These are phyloP conservation scores for Mycogone perniciosa DNA, from an alignment of 2,329 filamentous ascomycete species.

Conservation along the genomic window DNA sequence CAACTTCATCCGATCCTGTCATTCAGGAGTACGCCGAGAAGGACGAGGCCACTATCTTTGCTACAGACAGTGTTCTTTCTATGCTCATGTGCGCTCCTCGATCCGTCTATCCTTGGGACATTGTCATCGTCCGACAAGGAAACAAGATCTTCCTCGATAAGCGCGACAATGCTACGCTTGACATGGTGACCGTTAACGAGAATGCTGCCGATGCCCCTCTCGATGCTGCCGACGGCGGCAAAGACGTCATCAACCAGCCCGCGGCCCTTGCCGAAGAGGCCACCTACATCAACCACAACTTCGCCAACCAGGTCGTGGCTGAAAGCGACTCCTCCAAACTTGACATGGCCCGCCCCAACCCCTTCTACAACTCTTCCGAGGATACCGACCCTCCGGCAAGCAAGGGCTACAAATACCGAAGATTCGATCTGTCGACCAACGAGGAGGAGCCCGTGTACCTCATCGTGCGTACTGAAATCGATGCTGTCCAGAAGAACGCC, in stretches of 20 bases:
- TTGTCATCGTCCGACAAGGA: slow-evolving; percentile 86
- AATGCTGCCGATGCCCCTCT: slow-evolving; percentile 93
- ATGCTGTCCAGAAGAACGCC: slow-evolving; percentile 92
- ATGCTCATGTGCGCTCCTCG: slow-evolving; percentile 99
- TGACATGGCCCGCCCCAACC: slow-evolving; percentile 82
- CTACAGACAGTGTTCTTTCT: slow-evolving; percentile 92
- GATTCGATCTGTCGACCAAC: slow-evolving; percentile 91
- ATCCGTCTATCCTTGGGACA: slow-evolving; percentile 97
- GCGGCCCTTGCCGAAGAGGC: slow-evolving; percentile 88
- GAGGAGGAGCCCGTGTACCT: slow-evolving; percentile 92
- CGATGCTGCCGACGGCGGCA: slow-evolving; percentile 84
- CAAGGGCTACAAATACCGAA: slow-evolving; percentile 97
- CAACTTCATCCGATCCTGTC: slow-evolving; percentile 89
- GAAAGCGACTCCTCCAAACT: slow-evolving; percentile 75
- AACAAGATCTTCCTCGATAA: slow-evolving; percentile 99
- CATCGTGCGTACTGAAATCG: slow-evolving; percentile 88
- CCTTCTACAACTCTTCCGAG: slow-evolving; percentile 92
- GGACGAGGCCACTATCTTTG: slow-evolving; percentile 93
- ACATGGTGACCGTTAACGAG: slow-evolving; percentile 98
- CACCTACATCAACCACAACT: slow-evolving; percentile 99
- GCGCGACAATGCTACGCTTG: slow-evolving; percentile 87
- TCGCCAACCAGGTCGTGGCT: slow-evolving; percentile 87
- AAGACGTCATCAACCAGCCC: slow-evolving; percentile 94
- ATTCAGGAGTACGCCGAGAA: slow-evolving; percentile 96
- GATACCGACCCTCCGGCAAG: slow-evolving; percentile 90